phyloP scores from a whole-genome alignment of 179 eudicot genomes.

The Patellifolia procumbens region DNA sequence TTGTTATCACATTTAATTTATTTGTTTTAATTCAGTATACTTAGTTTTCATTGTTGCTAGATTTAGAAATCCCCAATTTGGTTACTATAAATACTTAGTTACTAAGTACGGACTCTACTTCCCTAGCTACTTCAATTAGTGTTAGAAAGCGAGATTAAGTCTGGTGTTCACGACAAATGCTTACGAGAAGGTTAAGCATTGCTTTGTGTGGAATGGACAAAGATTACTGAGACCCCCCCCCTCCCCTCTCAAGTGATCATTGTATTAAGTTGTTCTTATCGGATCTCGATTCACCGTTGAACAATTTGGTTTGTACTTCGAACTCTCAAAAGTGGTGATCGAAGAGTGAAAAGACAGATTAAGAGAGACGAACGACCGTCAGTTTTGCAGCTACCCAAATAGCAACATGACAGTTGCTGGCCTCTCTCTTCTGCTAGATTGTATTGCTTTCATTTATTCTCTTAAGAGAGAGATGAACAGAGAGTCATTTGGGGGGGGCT shows the following conservation, averaged over 20 bases:
- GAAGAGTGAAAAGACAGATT: background rate
- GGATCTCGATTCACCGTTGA: background rate
- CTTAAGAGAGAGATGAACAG: background rate
- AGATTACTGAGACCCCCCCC: background rate
- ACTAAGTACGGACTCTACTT: no score
- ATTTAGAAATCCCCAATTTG: no score
- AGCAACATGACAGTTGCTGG: background rate
- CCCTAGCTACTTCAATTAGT: no score
- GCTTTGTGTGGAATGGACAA: background rate
- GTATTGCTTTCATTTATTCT: background rate
- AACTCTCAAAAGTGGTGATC: constrained; percentile 4
- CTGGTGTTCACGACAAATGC: no score
- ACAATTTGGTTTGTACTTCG: background rate
- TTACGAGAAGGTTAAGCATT: background rate
- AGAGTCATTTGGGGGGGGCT: background rate
- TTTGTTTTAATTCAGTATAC: no score
- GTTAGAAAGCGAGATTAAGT: no score
- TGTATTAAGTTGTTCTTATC: background rate
- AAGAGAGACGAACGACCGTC: background rate
- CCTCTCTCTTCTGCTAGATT: background rate
- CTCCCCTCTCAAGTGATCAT: background rate
- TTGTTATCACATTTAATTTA: no score
- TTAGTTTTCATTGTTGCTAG: no score
- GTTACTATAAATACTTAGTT: no score
- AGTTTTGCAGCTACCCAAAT: background rate